A percentile compares a stretch with the other conserved stretches of the same genome.
These are phyloP conservation scores for Zygoascus hellenicus DNA, from an alignment of 1,139 yeast genomes.

Conservation along the genomic window DNA sequence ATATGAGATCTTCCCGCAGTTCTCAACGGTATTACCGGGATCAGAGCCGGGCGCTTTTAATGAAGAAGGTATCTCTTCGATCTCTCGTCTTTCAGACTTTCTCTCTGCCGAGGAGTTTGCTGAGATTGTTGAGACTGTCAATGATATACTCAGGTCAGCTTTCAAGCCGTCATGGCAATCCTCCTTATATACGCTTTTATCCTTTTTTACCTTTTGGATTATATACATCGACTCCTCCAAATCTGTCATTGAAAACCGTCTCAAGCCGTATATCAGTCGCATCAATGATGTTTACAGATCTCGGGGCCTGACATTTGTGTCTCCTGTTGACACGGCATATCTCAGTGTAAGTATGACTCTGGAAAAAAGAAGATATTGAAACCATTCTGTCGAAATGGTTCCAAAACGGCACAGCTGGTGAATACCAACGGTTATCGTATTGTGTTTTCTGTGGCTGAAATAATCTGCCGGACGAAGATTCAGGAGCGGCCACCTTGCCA, in stretches of 20 bases:
- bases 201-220: constrained; percentile 44
- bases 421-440: too few species aligned
- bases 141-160: constrained; percentile 40
- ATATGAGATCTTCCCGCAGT: constrained; percentile 44
- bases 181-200: constrained; percentile 41
- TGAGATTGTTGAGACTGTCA: constrained; percentile 43
- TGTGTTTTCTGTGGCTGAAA: too few species aligned
- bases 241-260: constrained; percentile 39
- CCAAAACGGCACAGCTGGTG: too few species aligned
- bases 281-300: constrained; percentile 37
- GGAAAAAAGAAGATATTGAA: neutral
- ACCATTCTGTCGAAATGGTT: too few species aligned
- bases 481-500: too few species aligned
- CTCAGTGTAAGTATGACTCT: constrained; percentile 44
- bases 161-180: constrained; percentile 39
- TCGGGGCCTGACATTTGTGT: constrained; percentile 41
- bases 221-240: constrained; percentile 29
- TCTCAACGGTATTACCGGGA: constrained; percentile 57
- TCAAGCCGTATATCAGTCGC: constrained; percentile 38
- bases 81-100: constrained; percentile 47
- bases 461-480: too few species aligned
- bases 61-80: constrained; percentile 17
- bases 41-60: constrained; percentile 58
- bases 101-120: constrained; percentile 38
- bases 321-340: constrained; percentile 54